phyloP scores from a whole-genome alignment of 148 eudicot species.

The Vaccinium macrocarpon region DNA sequence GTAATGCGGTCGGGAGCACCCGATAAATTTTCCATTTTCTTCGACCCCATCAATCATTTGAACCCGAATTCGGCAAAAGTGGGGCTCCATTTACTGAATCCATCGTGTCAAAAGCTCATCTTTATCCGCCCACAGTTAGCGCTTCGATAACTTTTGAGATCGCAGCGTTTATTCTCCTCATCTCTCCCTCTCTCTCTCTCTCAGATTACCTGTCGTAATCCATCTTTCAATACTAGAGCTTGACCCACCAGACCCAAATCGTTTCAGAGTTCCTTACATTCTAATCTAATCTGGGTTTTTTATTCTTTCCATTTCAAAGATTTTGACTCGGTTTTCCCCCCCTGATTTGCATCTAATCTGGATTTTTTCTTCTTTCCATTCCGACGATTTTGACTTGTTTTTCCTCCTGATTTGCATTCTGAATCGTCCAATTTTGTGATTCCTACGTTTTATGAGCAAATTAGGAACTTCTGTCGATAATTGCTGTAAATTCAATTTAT shows the following conservation, averaged over 20 bases:
- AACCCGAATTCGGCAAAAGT: too few relatives aligned
- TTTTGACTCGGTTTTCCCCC: too few relatives aligned
- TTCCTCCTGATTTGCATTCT: background rate
- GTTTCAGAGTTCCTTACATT: background rate
- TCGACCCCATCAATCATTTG: too few relatives aligned
- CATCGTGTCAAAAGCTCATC: too few relatives aligned
- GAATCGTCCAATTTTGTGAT: background rate
- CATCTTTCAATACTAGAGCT: background rate
- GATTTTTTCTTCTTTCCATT: background rate
- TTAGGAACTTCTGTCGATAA: background rate
- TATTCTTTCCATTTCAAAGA: too few relatives aligned
- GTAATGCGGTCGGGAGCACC: too few relatives aligned
- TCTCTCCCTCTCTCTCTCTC: background rate
- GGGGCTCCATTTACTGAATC: too few relatives aligned
- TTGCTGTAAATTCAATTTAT: background rate
- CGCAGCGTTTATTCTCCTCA: too few relatives aligned
- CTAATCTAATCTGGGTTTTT: background rate
- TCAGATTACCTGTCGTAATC: background rate
- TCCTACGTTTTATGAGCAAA: background rate
- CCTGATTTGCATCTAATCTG: too few relatives aligned
- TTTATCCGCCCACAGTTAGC: too few relatives aligned
- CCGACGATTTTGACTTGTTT: background rate
- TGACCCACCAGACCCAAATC: conserved; percentile 7
- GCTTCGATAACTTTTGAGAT: too few relatives aligned
- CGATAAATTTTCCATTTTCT: too few relatives aligned